Conservation (phyloP, 768 basidiomycete species). For the Boletellus emodensis region DNA sequence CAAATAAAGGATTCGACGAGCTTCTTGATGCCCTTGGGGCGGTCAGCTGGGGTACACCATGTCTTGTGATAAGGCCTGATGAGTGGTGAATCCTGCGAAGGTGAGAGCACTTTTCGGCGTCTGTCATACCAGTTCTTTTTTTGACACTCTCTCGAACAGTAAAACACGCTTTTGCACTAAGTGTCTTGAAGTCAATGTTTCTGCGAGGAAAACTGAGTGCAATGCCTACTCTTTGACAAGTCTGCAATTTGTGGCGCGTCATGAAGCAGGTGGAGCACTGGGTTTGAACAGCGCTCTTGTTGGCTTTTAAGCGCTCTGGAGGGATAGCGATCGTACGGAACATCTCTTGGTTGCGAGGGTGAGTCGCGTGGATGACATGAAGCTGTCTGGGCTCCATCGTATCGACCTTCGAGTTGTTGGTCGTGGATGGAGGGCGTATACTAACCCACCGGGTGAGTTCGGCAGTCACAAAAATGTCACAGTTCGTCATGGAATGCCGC, state of each 20-base stretch:
- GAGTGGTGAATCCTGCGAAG: too few species aligned
- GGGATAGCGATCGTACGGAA: not conserved
- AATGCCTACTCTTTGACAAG: not conserved
- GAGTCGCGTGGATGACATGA: not conserved
- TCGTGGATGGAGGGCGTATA: too few species aligned
- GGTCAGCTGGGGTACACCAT: too few species aligned
- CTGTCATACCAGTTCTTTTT: not conserved
- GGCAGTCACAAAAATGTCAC: too few species aligned
- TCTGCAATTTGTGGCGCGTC: not conserved
- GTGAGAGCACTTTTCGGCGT: too few species aligned
- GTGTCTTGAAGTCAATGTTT: not conserved
- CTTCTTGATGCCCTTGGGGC: not conserved
- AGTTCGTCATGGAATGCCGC: too few species aligned
- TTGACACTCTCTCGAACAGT: not conserved
- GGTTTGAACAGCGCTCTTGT: not conserved
- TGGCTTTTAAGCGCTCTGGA: not conserved
- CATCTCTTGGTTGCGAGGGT: not conserved
- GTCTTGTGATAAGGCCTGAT: too few species aligned
- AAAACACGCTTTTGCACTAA: not conserved
- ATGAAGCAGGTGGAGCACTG: not conserved
- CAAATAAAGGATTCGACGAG: not conserved
- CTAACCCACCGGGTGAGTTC: too few species aligned
- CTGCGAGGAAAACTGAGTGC: not conserved
- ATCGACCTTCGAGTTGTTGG: too few species aligned
- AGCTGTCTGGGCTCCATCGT: not conserved